Conservation (phyloP, 495 filamentous ascomycete genomes). For the Hyaloscypha bicolor region DNA sequence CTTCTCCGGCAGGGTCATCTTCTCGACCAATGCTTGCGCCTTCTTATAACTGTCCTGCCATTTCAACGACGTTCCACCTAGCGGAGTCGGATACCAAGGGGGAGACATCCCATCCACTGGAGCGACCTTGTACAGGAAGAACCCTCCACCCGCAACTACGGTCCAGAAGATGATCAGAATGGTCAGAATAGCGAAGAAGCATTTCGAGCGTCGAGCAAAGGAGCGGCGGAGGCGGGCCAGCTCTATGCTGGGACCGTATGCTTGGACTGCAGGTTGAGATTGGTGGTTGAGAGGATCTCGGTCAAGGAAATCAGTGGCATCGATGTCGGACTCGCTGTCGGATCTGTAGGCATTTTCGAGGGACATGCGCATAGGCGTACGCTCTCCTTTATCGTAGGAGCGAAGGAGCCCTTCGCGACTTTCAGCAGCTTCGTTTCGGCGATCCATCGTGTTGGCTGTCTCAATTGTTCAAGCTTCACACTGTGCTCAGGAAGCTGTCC, state of each 20-base stretch:
- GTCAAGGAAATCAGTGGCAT: constrained; percentile 33
- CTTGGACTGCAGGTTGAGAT: constrained; percentile 20
- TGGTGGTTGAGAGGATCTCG: constrained; percentile 21
- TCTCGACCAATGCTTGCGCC: constrained; percentile 72
- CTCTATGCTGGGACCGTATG: constrained; percentile 10
- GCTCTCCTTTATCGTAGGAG: constrained; percentile 27
- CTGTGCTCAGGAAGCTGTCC: not conserved
- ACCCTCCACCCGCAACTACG: constrained; percentile 25
- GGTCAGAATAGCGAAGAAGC: constrained; percentile 16
- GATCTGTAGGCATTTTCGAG: constrained; percentile 31
- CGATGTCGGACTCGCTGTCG: constrained; percentile 32
- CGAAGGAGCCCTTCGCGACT: constrained; percentile 33
- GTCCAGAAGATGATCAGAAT: constrained; percentile 28
- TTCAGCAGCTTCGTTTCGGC: constrained; percentile 17
- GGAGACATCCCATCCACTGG: constrained; percentile 59
- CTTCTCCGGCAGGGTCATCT: constrained; percentile 89
- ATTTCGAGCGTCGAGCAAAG: constrained; percentile 28
- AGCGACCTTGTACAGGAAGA: constrained; percentile 25
- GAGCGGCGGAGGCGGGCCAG: constrained; percentile 9
- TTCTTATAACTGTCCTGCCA: constrained; percentile 86
- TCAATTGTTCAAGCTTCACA: not conserved
- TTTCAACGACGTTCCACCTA: constrained; percentile 68
- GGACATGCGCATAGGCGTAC: constrained; percentile 26
- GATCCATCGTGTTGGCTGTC: constrained; percentile 24
- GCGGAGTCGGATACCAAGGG: constrained; percentile 84